A percentile compares a stretch with the other conserved stretches of the same genome.
Conservation (phyloP, 495 filamentous ascomycete genomes). For the Patellaria atrata region DNA sequence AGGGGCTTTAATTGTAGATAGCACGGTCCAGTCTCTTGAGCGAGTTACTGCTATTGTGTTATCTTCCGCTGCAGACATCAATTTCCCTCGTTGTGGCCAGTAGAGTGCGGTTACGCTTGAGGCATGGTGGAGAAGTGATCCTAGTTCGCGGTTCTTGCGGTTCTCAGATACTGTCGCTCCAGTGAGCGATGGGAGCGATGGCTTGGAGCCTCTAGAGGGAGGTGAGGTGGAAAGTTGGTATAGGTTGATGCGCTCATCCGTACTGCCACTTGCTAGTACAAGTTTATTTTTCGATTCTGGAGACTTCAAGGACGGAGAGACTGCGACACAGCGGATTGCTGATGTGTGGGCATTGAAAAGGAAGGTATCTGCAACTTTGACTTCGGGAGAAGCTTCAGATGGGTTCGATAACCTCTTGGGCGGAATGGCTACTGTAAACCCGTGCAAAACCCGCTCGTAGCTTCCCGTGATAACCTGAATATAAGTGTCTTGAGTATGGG, state of each 20-base stretch:
- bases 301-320: slow-evolving; percentile 57
- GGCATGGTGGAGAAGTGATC: slow-evolving; percentile 72
- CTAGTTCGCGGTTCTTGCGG: slow-evolving; percentile 72
- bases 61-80: slow-evolving; percentile 73
- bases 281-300: slow-evolving; percentile 50
- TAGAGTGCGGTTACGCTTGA: slow-evolving; percentile 60
- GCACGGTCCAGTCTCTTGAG: slow-evolving; percentile 74
- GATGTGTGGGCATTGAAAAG: slow-evolving; percentile 88
- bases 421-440: slow-evolving; percentile 62
- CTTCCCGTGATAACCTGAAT: slow-evolving; percentile 87
- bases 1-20: slow-evolving; percentile 84
- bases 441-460: slow-evolving; percentile 89
- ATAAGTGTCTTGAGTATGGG: slow-evolving; percentile 29
- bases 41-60: slow-evolving; percentile 75
- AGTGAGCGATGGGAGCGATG: slow-evolving; percentile 40
- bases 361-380: slow-evolving; percentile 82
- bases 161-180: slow-evolving; percentile 64
- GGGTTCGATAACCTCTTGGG: not conserved
- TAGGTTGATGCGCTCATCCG: slow-evolving; percentile 88
- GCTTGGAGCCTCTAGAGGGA: slow-evolving; percentile 26
- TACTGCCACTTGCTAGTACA: slow-evolving; percentile 75
- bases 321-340: slow-evolving; percentile 74
- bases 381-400: slow-evolving; percentile 23
- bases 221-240: slow-evolving; percentile 73
- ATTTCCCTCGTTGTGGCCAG: slow-evolving; percentile 79